Base-by-base conservation (phyloP, 2,329 filamentous ascomycete genomes). In the Trichophyton mentagrophytes region DNA sequence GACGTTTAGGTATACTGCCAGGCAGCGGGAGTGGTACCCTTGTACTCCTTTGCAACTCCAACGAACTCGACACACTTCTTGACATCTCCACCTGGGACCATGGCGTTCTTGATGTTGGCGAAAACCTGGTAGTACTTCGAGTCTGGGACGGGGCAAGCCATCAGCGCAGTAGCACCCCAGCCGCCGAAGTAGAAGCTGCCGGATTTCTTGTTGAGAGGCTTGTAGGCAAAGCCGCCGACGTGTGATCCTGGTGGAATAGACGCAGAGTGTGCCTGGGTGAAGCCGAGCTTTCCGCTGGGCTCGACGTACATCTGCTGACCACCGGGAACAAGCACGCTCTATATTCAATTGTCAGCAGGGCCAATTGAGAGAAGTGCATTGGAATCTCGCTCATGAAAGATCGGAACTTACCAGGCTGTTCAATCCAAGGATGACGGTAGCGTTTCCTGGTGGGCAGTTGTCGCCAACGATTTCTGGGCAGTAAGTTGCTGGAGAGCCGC, bases 241-340 rank as follows among this genome's bases (percentile, higher is more conserved):
- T 77, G 69, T 6, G 82, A 78, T 8, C 82, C 83, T 0, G 70
- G 63, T 0, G 83, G 82, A 3, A 79, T 78, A 61, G 67, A 72
- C 1, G 70, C 71, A 0, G 81, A 84, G 72, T 86, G 82, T 0
- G 83, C 76, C 20, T 67, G 64, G 0, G 82, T 82, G 72, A 81
- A 87, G 60, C 76, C 74, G 61, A 87, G 69, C 8, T 77, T 73
- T 4, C 84, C 85, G 27, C 76, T 70, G 2, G 78, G 74, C 2
- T 72, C 74, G 61, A 87, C 76, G 69, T 82, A 87, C 66, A 85
- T 76, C 61, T 77, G 72, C 66, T 88, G 84, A 27, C 85, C 85
- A 30, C 84, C 84, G 3, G 84, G 83, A 3, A 86, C 84, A 33
- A 77, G 68, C 36, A 82, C 78, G 38, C 74, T 71, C 67, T 81